Conservation (phyloP, 139 green algal species). For the Tetraselmis chui region DNA sequence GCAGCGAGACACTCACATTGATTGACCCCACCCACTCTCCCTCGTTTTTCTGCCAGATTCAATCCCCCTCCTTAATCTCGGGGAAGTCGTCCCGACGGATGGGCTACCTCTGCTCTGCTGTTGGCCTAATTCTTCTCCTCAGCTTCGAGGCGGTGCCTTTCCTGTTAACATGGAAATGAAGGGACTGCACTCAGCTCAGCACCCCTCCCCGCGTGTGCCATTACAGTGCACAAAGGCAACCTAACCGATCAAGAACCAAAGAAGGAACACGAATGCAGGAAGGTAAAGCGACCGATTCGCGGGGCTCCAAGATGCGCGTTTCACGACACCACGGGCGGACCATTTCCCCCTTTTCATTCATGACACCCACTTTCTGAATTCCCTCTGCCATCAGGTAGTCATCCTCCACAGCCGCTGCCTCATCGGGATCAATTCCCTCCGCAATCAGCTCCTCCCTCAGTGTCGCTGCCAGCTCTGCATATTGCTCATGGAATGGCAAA, state of each 20-base stretch:
- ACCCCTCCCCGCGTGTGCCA: too few species aligned
- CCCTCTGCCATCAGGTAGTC: constrained; percentile 43
- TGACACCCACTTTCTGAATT: constrained; percentile 39
- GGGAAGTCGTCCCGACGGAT: constrained; percentile 21
- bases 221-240: too few species aligned
- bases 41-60: constrained; percentile 63
- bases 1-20: constrained; percentile 7
- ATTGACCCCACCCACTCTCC: constrained; percentile 28
- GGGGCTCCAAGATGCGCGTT: constrained; percentile 74
- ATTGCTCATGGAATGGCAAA: too few species aligned
- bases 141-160: constrained; percentile 35
- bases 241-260: background rate
- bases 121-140: constrained; percentile 28
- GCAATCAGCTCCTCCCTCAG: constrained; percentile 44
- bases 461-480: constrained; percentile 27
- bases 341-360: constrained; percentile 64
- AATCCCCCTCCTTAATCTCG: constrained; percentile 38
- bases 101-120: constrained; percentile 3
- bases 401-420: constrained; percentile 21
- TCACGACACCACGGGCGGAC: constrained; percentile 66
- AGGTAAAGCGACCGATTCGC: constrained; percentile 40
- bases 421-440: constrained; percentile 48
- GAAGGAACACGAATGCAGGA: background rate
- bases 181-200: background rate
- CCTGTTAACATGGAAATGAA: constrained; percentile 8